Evolutionary conservation across 495 filamentous ascomycete species (phyloP), one percentile per base, ranked within the genome.

Genomic region (Penicillium verhagenii): DNA sequence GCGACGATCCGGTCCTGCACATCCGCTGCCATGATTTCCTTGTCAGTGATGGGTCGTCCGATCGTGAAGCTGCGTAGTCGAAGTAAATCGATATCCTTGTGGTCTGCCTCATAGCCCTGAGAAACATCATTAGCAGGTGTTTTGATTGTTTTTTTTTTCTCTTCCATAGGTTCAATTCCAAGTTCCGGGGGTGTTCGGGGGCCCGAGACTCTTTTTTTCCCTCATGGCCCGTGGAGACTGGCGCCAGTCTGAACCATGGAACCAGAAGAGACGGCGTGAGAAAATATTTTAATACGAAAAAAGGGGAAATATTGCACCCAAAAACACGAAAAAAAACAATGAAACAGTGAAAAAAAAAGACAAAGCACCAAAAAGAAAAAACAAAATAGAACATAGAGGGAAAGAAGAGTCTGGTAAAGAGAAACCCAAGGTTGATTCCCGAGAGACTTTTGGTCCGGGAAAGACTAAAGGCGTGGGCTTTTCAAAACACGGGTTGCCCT

Each of bases 51-150:
- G 60, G 84, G 80, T 52, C 72, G 83, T 28, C 85, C 79, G 31
- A 93, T 71, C 0, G 87, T 91, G 64, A 84, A 94, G 67, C 85
- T 93, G 57, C 83, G 79, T 54, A 96, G 78, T 52, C 89, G 85
- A 46, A 95, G 74, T 51, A 95, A 77, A 38, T 84, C 78, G 60
- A 94, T 90, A 53, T 93, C 85, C 35, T 80, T 68, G 60, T 95
- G 86, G 50, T 89, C 84, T 13, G 80, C 73, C 26, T 81, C 76
- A 67, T 89, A 95, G 56, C 90, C 91, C 86, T 90, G 60, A 33
- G 56, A 33, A 52, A 63, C 31, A 58, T 45, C 59, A 51, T 54
- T 59, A 59, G 63, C n/a, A n/a, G n/a, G 24, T 19, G 31, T 47
- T 10, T 16, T 18, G 44, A n/a, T 58, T 64, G 58, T 25, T 19